Conservation (phyloP, 768 basidiomycete genomes). For the Auriscalpium orientale region DNA sequence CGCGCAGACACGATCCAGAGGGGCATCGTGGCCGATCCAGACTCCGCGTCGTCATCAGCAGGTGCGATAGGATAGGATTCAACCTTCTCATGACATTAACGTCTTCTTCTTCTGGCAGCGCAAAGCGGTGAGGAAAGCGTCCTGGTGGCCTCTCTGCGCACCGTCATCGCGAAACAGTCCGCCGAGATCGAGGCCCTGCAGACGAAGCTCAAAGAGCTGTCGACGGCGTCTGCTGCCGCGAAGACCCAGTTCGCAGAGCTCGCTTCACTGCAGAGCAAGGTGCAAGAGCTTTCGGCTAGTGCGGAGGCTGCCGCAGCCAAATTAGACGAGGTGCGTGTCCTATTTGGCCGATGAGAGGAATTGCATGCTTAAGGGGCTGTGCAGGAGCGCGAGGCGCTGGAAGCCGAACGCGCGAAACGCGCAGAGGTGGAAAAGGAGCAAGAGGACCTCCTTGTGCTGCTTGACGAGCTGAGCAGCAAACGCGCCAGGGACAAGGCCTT, state of each 20-base stretch:
- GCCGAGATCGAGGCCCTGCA: slow-evolving; percentile 69
- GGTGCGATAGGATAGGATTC: slow-evolving; percentile 44
- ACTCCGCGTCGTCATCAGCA: slow-evolving; percentile 50
- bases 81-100: not conserved
- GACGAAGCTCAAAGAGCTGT: slow-evolving; percentile 42
- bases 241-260: too few relatives aligned
- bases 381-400: slow-evolving; percentile 37
- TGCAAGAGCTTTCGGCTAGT: too few relatives aligned
- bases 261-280: too few relatives aligned
- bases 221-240: not conserved
- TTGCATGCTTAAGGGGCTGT: not conserved
- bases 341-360: not conserved
- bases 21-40: slow-evolving; percentile 62
- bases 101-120: slow-evolving; percentile 28
- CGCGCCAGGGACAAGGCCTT: slow-evolving; percentile 74
- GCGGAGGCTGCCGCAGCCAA: not conserved
- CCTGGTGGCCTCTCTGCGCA: slow-evolving; percentile 76
- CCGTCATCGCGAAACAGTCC: slow-evolving; percentile 77
- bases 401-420: slow-evolving; percentile 51
- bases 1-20: slow-evolving; percentile 66
- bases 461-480: slow-evolving; percentile 89
- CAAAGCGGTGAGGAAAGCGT: slow-evolving; percentile 65
- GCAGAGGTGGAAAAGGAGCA: slow-evolving; percentile 93
- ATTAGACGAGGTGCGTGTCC: slow-evolving; percentile 3
- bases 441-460: slow-evolving; percentile 86